Evolutionary conservation across 2,329 filamentous ascomycete species (phyloP), one percentile per base, ranked within the genome.

Genomic region (Didymella exigua): DNA sequence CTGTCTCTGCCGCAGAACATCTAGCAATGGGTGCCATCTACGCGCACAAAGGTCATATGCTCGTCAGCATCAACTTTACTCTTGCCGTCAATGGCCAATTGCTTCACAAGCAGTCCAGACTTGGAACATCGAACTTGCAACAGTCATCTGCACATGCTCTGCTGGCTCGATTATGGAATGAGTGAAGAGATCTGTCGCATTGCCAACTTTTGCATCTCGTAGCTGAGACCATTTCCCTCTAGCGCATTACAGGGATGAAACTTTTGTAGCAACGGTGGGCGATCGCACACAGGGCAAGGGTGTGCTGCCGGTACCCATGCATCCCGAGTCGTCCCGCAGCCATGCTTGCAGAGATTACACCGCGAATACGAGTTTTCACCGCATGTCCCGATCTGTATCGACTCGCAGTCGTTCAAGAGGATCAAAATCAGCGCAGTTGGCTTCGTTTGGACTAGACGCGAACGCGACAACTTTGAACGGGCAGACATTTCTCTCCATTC

Each of bases 301-400:
- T 65, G 61, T 55, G 56, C 64, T 65, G 61, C 69, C 69, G 61
- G 59, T 58, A 61, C 47, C 62, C 62, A 63, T 62, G 65, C 62
- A 66, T 67, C 66, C 60, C 68, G 65, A 69, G 62, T 70, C 67
- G 68, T 70, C 62, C 66, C 65, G 68, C 60, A 59, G 59, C 48
- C 47, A 60, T 57, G 45, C 24, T 54, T 64, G 55, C 49, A 60
- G 54, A 56, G 29, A 55, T 56, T 57, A 60, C 53, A 57, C 50
- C 55, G 49, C 29, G 33, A 46, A 60, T 54, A 49, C 53, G 54
- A 52, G 34, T 53, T 46, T 45, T 42, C 44, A 58, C 49, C 47
- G 60, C 49, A 30, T 49, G 38, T 27, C 57, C 57, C 44, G 54
- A 62, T 61, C 52, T 42, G 53, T 59, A 40, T 40, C 45, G 42